Conservation (phyloP, 2,329 filamentous ascomycete genomes). For the Talaromyces rugulosus region DNA sequence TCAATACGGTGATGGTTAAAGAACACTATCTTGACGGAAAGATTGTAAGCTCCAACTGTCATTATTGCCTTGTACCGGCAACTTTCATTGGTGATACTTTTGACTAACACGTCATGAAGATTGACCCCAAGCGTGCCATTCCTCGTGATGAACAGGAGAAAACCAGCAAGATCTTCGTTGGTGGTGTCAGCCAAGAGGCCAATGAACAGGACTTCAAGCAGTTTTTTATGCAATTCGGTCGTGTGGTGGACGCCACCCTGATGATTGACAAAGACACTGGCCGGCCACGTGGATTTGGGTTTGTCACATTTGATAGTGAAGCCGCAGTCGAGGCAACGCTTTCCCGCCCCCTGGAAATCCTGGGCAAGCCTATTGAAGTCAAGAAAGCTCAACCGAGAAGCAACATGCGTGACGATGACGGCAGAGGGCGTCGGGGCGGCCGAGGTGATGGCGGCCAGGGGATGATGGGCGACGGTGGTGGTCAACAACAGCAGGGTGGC, state of each 20-base stretch:
- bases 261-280: slow-evolving; percentile 99
- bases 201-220: slow-evolving; percentile 94
- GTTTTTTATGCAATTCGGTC: slow-evolving; percentile 94
- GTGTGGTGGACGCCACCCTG: slow-evolving; percentile 92
- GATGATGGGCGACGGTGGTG: slow-evolving; percentile 30
- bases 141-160: slow-evolving; percentile 97
- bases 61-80: neutral
- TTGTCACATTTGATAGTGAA: slow-evolving; percentile 97
- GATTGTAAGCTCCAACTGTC: slow-evolving; percentile 67
- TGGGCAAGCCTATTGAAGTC: slow-evolving; percentile 94
- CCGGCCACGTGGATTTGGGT: slow-evolving; percentile 92
- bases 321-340: slow-evolving; percentile 90
- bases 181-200: slow-evolving; percentile 93
- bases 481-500: slow-evolving; percentile 45
- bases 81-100: neutral
- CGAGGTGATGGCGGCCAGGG: slow-evolving; percentile 38
- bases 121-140: slow-evolving; percentile 96
- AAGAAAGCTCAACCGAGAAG: slow-evolving; percentile 96
- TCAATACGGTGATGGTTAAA: slow-evolving; percentile 99
- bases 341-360: slow-evolving; percentile 78
- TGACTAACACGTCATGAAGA: slow-evolving; percentile 53
- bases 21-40: slow-evolving; percentile 98
- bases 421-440: slow-evolving; percentile 44
- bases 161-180: slow-evolving; percentile 98
- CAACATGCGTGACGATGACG: slow-evolving; percentile 88